Conservation (phyloP, 495 filamentous ascomycete genomes). For the Aspergillus wentii region DNA sequence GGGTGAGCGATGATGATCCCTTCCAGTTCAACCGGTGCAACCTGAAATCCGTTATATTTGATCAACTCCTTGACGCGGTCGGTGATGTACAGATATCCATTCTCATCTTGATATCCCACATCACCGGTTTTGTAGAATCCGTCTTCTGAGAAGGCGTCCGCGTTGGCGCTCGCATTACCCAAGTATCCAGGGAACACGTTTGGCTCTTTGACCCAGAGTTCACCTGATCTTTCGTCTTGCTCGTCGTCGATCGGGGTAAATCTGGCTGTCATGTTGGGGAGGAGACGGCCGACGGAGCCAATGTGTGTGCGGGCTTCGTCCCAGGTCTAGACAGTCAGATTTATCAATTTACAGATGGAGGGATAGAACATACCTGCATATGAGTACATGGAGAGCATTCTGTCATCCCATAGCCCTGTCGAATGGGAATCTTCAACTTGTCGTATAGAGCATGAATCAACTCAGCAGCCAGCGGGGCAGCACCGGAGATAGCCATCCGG, state of each 20-base stretch:
- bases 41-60: slow-evolving; percentile 35
- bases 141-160: slow-evolving; percentile 53
- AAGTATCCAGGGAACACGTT: slow-evolving; percentile 73
- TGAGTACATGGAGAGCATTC: slow-evolving; percentile 50
- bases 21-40: slow-evolving; percentile 27
- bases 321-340: slow-evolving; percentile 41
- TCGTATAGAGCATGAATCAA: slow-evolving; percentile 65
- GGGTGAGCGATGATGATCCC: slow-evolving; percentile 19
- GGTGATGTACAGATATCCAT: slow-evolving; percentile 44
- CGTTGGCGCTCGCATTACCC: slow-evolving; percentile 64
- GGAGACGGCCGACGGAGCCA: slow-evolving; percentile 67
- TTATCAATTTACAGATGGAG: background rate
- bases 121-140: slow-evolving; percentile 65
- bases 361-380: slow-evolving; percentile 27
- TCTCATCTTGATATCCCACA: slow-evolving; percentile 54
- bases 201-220: slow-evolving; percentile 60
- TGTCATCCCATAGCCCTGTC: slow-evolving; percentile 76
- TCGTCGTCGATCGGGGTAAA: slow-evolving; percentile 52
- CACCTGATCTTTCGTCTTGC: slow-evolving; percentile 49
- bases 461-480: slow-evolving; percentile 71
- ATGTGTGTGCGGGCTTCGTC: slow-evolving; percentile 54
- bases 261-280: slow-evolving; percentile 68
- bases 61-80: slow-evolving; percentile 35
- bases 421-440: slow-evolving; percentile 59
- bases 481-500: slow-evolving; percentile 73